phyloP scores from a whole-genome alignment of 768 basidiomycete species.

The Calocybe indica region DNA sequence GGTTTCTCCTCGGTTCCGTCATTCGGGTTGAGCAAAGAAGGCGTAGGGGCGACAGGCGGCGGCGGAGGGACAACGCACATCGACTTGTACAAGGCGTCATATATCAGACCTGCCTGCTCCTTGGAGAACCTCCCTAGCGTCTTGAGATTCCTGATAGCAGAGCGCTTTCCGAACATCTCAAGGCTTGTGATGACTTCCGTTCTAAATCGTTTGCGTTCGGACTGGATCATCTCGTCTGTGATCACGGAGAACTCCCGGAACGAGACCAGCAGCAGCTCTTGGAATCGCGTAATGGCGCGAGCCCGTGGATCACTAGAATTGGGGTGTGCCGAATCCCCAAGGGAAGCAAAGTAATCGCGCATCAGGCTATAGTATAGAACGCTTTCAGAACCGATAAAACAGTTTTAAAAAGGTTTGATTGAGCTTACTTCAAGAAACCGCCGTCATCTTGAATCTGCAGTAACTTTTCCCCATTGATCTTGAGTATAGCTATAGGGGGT shows the following conservation, averaged over 20 bases:
- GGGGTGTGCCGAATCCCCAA: constrained; percentile 93
- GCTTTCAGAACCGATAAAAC: constrained; percentile 1
- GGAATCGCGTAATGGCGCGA: constrained; percentile 94
- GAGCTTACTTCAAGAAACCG: constrained; percentile 81
- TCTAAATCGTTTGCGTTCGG: constrained; percentile 81
- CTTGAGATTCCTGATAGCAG: constrained; percentile 83
- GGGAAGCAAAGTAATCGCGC: constrained; percentile 90
- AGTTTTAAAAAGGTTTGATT: background rate
- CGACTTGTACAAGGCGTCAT: constrained; percentile 85
- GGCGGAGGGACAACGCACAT: constrained; percentile 75
- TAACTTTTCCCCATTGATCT: constrained; percentile 93
- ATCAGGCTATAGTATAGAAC: constrained; percentile 62
- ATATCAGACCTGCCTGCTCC: constrained; percentile 84
- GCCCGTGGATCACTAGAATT: constrained; percentile 81
- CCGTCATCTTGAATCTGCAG: constrained; percentile 96
- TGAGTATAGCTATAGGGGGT: constrained; percentile 72
- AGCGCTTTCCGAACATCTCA: constrained; percentile 90
- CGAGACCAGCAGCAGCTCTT: constrained; percentile 92
- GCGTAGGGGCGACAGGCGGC: constrained; percentile 39
- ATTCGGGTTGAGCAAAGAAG: constrained; percentile 47
- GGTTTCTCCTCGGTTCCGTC: constrained; percentile 69
- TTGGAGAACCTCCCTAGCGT: constrained; percentile 77
- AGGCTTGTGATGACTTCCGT: constrained; percentile 89
- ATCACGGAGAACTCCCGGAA: constrained; percentile 98
- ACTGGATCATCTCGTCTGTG: constrained; percentile 88